These are phyloP conservation scores for Vaucheria bursata DNA, from an alignment of 352 stramenopile genomes.

Conservation along the genomic window DNA sequence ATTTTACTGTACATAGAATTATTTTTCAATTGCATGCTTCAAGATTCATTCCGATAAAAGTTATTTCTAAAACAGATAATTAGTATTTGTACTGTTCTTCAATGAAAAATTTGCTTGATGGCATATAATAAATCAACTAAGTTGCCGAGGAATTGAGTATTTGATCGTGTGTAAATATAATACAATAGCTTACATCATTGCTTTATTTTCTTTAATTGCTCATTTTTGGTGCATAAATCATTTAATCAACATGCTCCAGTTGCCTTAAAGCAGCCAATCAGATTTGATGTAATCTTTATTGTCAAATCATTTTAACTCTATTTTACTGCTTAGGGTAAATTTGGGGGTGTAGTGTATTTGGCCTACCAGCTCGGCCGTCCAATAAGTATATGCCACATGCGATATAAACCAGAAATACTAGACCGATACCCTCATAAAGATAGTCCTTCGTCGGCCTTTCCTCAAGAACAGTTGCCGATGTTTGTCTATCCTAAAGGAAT, in stretches of 20 bases:
- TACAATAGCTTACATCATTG: neutral
- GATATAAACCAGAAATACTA: conserved; percentile 37
- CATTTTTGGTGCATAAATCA: neutral
- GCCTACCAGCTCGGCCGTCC: conserved; percentile 39
- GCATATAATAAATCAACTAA: too few species aligned
- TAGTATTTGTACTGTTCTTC: neutral
- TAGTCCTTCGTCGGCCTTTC: conserved; percentile 40
- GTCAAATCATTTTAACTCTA: neutral
- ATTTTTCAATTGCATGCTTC: neutral
- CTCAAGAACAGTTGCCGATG: conserved; percentile 47
- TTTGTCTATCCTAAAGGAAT: conserved; percentile 48
- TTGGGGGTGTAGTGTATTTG: conserved; percentile 39
- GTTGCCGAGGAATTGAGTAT: neutral
- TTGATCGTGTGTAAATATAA: neutral
- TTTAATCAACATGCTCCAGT: neutral
- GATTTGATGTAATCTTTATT: neutral
- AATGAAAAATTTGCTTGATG: too few species aligned
- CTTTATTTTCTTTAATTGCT: neutral
- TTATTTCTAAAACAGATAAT: neutral
- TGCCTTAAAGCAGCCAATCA: neutral
- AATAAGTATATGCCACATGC: conserved; percentile 31
- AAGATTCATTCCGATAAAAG: neutral
- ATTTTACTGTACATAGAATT: neutral
- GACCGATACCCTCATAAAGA: conserved; percentile 41
- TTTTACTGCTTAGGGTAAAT: conserved; percentile 20